A percentile compares a stretch with the other conserved stretches of the same genome.
phyloP scores from a whole-genome alignment of 345 rosid genomes.

The Reutealis trisperma region DNA sequence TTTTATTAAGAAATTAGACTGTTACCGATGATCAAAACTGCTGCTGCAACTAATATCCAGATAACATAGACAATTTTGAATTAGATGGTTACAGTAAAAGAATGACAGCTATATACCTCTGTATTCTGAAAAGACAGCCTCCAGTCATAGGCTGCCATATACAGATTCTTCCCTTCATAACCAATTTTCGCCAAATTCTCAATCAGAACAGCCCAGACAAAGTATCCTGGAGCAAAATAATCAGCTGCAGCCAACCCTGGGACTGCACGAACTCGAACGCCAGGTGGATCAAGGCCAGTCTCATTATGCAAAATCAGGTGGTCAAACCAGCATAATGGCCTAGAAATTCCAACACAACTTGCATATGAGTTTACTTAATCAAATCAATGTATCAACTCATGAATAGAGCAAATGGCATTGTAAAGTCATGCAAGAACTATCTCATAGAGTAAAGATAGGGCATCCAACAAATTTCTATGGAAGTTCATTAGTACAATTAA shows the following conservation, averaged over 20 bases:
- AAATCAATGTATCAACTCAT: not conserved
- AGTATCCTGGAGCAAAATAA: conserved; percentile 58
- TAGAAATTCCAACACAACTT: conserved; percentile 16
- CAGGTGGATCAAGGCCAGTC: conserved; percentile 81
- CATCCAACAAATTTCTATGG: not conserved
- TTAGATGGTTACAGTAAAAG: not conserved
- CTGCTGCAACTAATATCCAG: not conserved
- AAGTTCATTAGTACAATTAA: not conserved
- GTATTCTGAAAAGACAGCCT: conserved; percentile 37
- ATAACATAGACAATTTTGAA: not conserved
- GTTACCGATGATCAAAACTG: not conserved
- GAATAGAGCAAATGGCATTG: not conserved
- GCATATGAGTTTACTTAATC: not conserved
- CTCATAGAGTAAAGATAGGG: not conserved
- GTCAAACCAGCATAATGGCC: conserved; percentile 78
- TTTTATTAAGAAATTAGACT: too few relatives aligned
- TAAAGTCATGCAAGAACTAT: not conserved
- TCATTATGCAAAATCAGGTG: conserved; percentile 65
- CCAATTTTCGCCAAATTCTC: conserved; percentile 79
- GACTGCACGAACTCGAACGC: conserved; percentile 60
- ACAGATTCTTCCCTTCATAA: conserved; percentile 63
- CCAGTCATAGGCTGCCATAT: conserved; percentile 37
- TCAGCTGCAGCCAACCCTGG: conserved; percentile 65
- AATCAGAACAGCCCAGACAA: conserved; percentile 75
- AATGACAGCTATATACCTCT: conserved; percentile 21